These are phyloP conservation scores for Populus tomentosa DNA, from an alignment of 441 rosid species.

Conservation along the genomic window DNA sequence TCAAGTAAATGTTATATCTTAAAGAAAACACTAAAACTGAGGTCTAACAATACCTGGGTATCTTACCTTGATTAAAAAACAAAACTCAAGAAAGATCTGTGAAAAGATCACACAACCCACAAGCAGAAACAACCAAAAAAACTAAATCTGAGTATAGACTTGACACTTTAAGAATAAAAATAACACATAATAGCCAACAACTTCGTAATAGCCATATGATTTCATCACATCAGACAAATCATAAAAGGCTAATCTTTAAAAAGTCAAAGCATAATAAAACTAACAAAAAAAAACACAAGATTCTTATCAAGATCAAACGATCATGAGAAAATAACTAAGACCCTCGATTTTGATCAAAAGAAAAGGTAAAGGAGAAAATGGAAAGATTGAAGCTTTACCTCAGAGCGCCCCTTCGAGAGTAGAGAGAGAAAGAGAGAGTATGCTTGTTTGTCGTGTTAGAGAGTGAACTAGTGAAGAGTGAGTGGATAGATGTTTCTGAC, in stretches of 20 bases:
- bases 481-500: neutral
- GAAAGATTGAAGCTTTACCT: constrained; percentile 22
- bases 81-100: constrained; percentile 3
- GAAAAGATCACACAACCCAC: neutral
- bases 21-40: neutral
- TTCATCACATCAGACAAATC: neutral
- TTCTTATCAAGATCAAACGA: neutral
- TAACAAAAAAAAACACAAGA: neutral
- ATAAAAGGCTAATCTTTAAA: neutral
- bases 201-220: neutral
- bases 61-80: neutral
- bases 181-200: neutral
- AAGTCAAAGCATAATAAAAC: neutral
- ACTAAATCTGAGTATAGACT: constrained; percentile 1
- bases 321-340: neutral
- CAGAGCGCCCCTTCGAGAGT: constrained; percentile 40
- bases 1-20: neutral
- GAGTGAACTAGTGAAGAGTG: neutral
- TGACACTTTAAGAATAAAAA: neutral
- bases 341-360: neutral
- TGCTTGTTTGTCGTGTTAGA: neutral
- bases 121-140: constrained; percentile 6
- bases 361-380: neutral
- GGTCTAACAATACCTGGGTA: neutral
- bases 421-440: neutral